These are phyloP conservation scores for Aspergillus sp. DNA, from an alignment of 2,329 filamentous ascomycete genomes.

Conservation along the genomic window DNA sequence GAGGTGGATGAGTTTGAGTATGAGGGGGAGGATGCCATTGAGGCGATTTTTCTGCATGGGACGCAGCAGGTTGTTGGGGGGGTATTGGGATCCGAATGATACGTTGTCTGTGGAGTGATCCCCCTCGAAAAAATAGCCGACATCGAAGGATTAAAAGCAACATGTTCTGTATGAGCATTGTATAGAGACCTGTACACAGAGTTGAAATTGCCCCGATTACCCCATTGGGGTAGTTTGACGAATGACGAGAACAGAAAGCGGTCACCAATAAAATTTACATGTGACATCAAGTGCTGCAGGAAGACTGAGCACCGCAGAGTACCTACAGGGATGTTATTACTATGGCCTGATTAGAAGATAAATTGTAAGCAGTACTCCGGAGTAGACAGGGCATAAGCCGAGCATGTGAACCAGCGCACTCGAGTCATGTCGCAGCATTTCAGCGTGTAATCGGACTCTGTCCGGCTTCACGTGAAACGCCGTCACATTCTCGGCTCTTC, in stretches of 20 bases:
- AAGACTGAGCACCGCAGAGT: too few species aligned
- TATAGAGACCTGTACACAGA: too few species aligned
- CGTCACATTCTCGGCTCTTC: background rate
- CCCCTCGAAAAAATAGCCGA: background rate
- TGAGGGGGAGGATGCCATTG: slow-evolving; percentile 25
- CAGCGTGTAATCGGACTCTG: background rate
- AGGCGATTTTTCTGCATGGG: slow-evolving; percentile 15
- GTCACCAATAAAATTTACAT: background rate
- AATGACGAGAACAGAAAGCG: background rate
- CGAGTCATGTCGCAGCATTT: background rate
- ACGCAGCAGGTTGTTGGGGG: slow-evolving; percentile 7
- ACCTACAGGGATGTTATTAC: too few species aligned
- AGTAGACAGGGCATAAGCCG: background rate
- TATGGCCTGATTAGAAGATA: too few species aligned
- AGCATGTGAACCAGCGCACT: background rate
- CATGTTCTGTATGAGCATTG: background rate
- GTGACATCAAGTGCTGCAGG: background rate
- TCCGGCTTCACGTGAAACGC: slow-evolving; percentile 6
- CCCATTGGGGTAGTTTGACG: too few species aligned
- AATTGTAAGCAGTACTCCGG: too few species aligned
- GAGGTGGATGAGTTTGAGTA: slow-evolving; percentile 15
- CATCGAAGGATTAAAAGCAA: background rate
- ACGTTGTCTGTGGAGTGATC: slow-evolving; percentile 19
- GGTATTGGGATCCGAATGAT: slow-evolving; percentile 18
- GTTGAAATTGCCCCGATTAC: too few species aligned